Conservation (phyloP, 2,329 filamentous ascomycete species). For the Fusarium coicis region DNA sequence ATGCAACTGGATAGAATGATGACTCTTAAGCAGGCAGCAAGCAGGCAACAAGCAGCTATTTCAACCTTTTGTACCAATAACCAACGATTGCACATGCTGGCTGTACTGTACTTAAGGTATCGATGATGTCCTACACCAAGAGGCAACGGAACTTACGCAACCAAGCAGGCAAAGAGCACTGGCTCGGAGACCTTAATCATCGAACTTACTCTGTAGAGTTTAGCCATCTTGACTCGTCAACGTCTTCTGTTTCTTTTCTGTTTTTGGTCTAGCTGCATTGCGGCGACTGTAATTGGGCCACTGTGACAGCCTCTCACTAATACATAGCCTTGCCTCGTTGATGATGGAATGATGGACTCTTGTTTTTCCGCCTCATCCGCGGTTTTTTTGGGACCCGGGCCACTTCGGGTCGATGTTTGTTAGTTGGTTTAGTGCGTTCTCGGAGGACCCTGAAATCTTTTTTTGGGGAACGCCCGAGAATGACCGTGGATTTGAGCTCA, state of each 20-base stretch:
- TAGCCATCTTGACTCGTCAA: constrained; percentile 34
- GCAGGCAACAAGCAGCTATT: constrained; percentile 17
- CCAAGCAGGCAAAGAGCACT: background rate
- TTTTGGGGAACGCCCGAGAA: constrained; percentile 31
- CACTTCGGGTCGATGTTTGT: constrained; percentile 38
- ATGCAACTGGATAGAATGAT: constrained; percentile 3
- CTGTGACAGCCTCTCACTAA: constrained; percentile 21
- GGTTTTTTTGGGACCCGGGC: constrained; percentile 30
- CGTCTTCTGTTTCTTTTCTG: constrained; percentile 39
- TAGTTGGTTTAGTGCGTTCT: constrained; percentile 27
- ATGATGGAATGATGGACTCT: constrained; percentile 13
- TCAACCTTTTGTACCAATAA: background rate
- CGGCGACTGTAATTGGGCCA: constrained; percentile 1
- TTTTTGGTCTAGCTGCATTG: constrained; percentile 19
- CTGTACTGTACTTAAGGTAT: background rate
- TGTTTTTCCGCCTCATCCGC: constrained; percentile 43
- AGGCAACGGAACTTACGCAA: constrained; percentile 30
- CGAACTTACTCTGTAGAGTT: constrained; percentile 24
- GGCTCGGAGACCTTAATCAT: constrained; percentile 21
- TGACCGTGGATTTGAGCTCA: constrained; percentile 21
- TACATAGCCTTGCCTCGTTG: constrained; percentile 34
- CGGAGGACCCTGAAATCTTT: constrained; percentile 44
- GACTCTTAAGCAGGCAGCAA: constrained; percentile 27
- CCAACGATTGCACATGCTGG: background rate
- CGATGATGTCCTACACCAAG: constrained; percentile 7